Percentiles rank a stretch among this genome's conserved stretches.
phyloP scores from a whole-genome alignment of 306 rosid species.

The Cyamopsis tetragonoloba region DNA sequence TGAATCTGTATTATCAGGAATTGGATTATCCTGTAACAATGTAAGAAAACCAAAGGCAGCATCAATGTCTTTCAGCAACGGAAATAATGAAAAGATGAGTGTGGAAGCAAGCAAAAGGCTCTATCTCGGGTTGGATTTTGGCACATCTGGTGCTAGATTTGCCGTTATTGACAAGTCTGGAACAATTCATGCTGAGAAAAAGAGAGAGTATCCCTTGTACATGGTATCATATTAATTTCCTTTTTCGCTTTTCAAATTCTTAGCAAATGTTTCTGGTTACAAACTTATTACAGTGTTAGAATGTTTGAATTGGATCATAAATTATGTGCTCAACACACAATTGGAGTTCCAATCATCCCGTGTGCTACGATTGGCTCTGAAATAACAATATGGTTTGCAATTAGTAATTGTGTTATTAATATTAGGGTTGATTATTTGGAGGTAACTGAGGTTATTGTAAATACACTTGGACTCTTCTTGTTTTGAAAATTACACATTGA shows the following conservation, averaged over 20 bases:
- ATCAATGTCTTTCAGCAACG: slow-evolving; percentile 40
- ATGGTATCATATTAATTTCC: slow-evolving; percentile 38
- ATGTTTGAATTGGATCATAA: background rate
- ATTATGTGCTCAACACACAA: background rate
- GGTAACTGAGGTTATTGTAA: too few species aligned
- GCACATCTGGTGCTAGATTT: slow-evolving; percentile 90
- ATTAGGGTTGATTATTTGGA: too few species aligned
- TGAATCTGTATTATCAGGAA: slow-evolving; percentile 30
- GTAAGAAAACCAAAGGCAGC: slow-evolving; percentile 18
- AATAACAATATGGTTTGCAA: too few species aligned
- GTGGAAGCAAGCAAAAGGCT: slow-evolving; percentile 38
- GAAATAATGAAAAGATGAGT: slow-evolving; percentile 9
- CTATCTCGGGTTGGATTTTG: slow-evolving; percentile 91
- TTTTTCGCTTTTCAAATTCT: background rate
- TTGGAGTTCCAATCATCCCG: too few species aligned
- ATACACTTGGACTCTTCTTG: too few species aligned
- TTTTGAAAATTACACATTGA: too few species aligned
- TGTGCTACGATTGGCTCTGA: too few species aligned
- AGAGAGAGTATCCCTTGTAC: slow-evolving; percentile 58
- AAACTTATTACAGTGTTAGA: too few species aligned
- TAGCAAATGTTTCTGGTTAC: background rate
- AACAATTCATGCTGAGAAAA: slow-evolving; percentile 60
- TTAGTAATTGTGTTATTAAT: too few species aligned
- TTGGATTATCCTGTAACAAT: slow-evolving; percentile 9
- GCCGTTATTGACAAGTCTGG: slow-evolving; percentile 63